Percentiles rank a stretch among this genome's conserved stretches.
Evolutionary conservation across 2,329 filamentous ascomycete genomes (phyloP).

Genomic region (Septoria petroselini): DNA sequence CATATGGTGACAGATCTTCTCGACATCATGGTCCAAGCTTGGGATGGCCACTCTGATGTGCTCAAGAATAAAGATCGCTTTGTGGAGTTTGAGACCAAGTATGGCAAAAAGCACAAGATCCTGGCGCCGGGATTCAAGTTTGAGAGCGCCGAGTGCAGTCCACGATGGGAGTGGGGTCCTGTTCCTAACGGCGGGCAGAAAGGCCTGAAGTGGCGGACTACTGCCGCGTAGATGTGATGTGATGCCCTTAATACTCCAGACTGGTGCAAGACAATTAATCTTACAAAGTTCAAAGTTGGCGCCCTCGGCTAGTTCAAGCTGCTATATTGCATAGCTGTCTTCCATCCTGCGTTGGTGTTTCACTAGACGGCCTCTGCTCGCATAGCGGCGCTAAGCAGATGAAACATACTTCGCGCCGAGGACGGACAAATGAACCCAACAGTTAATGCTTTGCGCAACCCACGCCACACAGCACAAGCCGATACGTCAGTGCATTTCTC

Average conservation of each 20-base stretch:
- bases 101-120: constrained; percentile 30
- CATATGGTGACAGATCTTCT: constrained; percentile 36
- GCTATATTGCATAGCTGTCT: no score
- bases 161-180: constrained; percentile 20
- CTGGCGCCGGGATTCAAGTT: constrained; percentile 31
- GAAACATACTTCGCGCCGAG: no score
- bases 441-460: no score
- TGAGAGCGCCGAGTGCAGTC: constrained; percentile 15
- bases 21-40: constrained; percentile 32
- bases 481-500: no score
- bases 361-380: no score
- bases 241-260: neutral
- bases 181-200: constrained; percentile 24
- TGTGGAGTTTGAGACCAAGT: constrained; percentile 28
- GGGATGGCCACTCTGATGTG: constrained; percentile 31
- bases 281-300: no score
- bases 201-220: constrained; percentile 13
- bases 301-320: no score
- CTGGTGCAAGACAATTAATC: no score
- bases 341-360: no score
- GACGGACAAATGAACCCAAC: no score
- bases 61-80: constrained; percentile 25
- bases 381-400: no score
- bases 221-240: constrained; percentile 2
- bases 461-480: no score